Percentiles rank a stretch among this genome's conserved stretches.
These are phyloP conservation scores for Aspergillus affinis DNA, from an alignment of 495 filamentous ascomycete genomes.

Conservation along the genomic window DNA sequence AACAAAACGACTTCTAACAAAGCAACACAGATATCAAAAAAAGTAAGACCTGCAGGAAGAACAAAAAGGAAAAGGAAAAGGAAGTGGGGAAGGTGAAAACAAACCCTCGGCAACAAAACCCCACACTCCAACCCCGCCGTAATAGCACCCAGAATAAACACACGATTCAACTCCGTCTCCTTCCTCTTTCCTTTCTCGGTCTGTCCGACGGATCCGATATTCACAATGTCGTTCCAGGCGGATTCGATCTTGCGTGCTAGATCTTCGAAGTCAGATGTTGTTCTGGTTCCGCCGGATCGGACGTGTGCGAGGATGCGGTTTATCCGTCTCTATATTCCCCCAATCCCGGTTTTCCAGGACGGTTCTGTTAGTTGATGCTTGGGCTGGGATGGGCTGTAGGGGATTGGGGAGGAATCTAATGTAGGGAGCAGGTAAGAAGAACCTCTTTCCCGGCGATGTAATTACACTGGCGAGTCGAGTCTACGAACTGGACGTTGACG, in stretches of 20 bases:
- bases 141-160: slow-evolving; percentile 28
- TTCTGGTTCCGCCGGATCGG: slow-evolving; percentile 21
- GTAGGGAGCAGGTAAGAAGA: no score
- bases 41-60: background rate
- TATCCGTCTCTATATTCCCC: slow-evolving; percentile 3
- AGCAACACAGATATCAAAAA: background rate
- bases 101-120: slow-evolving; percentile 24
- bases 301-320: slow-evolving; percentile 29
- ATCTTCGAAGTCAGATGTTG: slow-evolving; percentile 16
- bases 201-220: background rate
- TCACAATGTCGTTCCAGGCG: slow-evolving; percentile 22
- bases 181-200: background rate
- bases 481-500: slow-evolving; percentile 33
- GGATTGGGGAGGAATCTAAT: no score
- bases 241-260: slow-evolving; percentile 16
- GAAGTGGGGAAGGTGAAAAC: no score
- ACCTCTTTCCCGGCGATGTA: slow-evolving; percentile 25
- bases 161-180: slow-evolving; percentile 17
- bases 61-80: background rate
- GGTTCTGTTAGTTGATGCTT: no score
- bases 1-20: no score
- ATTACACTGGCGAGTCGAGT: slow-evolving; percentile 18
- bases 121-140: slow-evolving; percentile 27
- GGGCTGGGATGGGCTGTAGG: no score
- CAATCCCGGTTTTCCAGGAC: background rate